Evolutionary conservation across 371 early-diverging fungal species (phyloP).

Genomic region (Lichtheimia ramosa): DNA sequence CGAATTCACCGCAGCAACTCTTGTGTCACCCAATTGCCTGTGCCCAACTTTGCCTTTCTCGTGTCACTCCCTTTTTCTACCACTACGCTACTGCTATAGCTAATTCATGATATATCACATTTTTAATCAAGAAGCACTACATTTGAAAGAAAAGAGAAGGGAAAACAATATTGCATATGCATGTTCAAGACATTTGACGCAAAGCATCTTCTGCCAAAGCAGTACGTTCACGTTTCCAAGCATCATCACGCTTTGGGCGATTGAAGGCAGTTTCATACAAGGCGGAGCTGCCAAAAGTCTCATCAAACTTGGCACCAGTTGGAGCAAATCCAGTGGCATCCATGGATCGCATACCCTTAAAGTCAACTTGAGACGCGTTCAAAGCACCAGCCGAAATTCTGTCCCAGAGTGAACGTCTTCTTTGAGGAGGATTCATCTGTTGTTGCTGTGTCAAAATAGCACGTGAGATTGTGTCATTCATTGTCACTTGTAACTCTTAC

Average conservation of each 20-base stretch:
- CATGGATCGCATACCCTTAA: background rate
- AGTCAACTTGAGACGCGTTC: background rate
- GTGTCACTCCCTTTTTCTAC: too few species aligned
- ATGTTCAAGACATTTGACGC: slow-evolving; percentile 8
- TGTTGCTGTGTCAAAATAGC: too few species aligned
- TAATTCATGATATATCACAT: too few species aligned
- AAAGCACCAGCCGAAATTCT: background rate
- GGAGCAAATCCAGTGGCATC: slow-evolving; percentile 5
- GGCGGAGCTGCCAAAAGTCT: slow-evolving; percentile 11
- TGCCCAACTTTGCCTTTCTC: too few species aligned
- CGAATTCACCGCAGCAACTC: too few species aligned
- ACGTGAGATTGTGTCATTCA: too few species aligned
- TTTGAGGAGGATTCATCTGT: background rate
- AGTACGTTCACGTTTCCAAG: slow-evolving; percentile 1
- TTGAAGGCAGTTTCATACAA: slow-evolving; percentile 2
- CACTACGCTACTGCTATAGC: too few species aligned
- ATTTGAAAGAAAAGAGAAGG: too few species aligned
- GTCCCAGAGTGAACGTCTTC: slow-evolving; percentile 5
- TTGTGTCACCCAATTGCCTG: too few species aligned
- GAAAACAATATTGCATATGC: too few species aligned
- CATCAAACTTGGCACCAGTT: slow-evolving; percentile 10
- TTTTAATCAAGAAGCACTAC: too few species aligned
- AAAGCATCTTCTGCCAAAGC: slow-evolving; percentile 6
- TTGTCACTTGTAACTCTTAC: too few species aligned
- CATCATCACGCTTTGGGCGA: background rate